A percentile compares a stretch with the other conserved stretches of the same genome.
These are phyloP conservation scores for Circinella minor DNA, from an alignment of 371 early-diverging fungal genomes.

Conservation along the genomic window DNA sequence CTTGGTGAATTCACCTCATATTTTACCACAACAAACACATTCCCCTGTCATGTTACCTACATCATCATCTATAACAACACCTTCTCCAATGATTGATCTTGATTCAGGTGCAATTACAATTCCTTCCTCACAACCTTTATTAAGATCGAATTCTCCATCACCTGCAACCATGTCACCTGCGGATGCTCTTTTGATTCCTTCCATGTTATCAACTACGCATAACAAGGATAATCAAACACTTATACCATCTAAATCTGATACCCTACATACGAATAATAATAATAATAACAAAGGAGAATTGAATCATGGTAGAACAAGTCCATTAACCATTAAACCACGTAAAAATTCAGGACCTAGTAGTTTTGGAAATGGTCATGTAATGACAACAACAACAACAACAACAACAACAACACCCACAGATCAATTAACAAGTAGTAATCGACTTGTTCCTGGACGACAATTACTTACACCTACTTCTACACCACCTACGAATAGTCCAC, in stretches of 20 bases:
- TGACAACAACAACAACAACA: background rate
- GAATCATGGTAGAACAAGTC: constrained; percentile 9
- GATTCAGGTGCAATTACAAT: constrained; percentile 12
- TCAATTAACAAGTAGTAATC: constrained; percentile 8
- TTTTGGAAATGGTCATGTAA: background rate
- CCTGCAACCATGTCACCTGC: constrained; percentile 13
- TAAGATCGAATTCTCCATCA: constrained; percentile 12
- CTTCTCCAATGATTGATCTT: constrained; percentile 25
- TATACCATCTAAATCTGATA: background rate
- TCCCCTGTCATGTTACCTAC: constrained; percentile 7
- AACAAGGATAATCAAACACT: background rate
- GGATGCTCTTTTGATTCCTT: constrained; percentile 9
- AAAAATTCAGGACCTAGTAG: constrained; percentile 1
- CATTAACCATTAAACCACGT: constrained; percentile 10
- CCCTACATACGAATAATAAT: background rate
- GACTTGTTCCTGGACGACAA: constrained; percentile 18
- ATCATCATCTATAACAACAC: constrained; percentile 3
- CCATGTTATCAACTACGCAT: background rate
- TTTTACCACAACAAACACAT: constrained; percentile 10
- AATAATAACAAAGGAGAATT: background rate
- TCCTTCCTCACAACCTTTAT: background rate
- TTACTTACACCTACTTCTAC: background rate
- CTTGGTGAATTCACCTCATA: constrained; percentile 6
- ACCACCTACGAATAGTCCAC: background rate
- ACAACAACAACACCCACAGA: constrained; percentile 9